A percentile compares a stretch with the other conserved stretches of the same genome.
These are phyloP conservation scores for Triticum turgidum DNA, from an alignment of 176 grass and related monocot species.

Conservation along the genomic window DNA sequence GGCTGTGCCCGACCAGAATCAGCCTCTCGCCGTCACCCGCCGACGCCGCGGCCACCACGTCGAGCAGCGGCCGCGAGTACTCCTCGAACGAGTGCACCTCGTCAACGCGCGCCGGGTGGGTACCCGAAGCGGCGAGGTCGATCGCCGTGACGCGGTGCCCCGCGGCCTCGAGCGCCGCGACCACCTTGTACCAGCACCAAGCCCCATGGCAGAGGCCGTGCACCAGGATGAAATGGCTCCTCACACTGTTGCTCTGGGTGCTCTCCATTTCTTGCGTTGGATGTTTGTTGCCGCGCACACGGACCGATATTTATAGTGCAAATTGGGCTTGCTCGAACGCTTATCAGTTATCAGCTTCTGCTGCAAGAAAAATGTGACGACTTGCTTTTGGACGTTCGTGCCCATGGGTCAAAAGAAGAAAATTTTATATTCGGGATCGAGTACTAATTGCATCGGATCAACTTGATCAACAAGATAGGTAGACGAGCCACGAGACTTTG, in stretches of 20 bases:
- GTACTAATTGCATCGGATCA: neutral
- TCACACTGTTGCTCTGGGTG: too few species aligned
- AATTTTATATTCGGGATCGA: constrained; percentile 5
- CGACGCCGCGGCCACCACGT: constrained; percentile 24
- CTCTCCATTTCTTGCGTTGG: neutral
- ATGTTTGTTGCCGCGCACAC: neutral
- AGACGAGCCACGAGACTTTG: neutral
- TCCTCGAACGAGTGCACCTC: constrained; percentile 56
- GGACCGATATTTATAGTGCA: neutral
- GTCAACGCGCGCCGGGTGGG: constrained; percentile 31
- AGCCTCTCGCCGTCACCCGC: constrained; percentile 3
- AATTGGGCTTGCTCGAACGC: neutral
- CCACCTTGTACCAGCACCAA: constrained; percentile 63
- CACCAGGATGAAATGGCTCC: constrained; percentile 27
- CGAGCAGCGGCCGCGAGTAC: constrained; percentile 47
- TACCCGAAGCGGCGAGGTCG: constrained; percentile 47
- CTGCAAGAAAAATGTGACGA: neutral
- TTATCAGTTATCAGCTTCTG: neutral
- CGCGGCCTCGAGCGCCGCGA: neutral
- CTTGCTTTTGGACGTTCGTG: neutral
- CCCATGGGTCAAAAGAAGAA: neutral
- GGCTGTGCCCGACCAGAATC: constrained; percentile 52
- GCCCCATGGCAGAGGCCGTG: constrained; percentile 55
- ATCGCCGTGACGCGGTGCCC: constrained; percentile 54
- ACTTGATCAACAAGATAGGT: neutral